Conservation (phyloP, 225 moss, liverwort and hornwort species). For the Asterella californica region DNA sequence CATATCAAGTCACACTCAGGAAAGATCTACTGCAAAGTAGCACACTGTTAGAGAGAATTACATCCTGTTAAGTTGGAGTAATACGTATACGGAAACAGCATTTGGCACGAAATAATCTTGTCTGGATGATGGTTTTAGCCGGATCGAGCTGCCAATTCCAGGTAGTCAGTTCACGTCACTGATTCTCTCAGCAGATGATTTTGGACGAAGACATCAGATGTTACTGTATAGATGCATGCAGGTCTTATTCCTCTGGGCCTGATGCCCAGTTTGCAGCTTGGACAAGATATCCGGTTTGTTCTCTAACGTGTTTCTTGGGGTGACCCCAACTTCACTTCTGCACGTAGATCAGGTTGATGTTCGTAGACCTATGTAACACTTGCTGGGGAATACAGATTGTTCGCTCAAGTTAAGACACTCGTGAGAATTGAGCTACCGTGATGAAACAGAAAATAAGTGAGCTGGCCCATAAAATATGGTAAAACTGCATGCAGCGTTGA, state of each 20-base stretch:
- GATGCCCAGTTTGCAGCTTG: not conserved
- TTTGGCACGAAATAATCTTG: not conserved
- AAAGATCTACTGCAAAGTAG: not conserved
- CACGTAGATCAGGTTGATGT: too few species aligned
- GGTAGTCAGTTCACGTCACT: too few species aligned
- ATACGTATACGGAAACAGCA: not conserved
- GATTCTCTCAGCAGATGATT: not conserved
- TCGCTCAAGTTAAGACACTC: too few species aligned
- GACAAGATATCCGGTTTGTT: not conserved
- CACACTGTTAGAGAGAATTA: not conserved
- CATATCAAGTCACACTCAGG: not conserved
- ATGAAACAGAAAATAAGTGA: too few species aligned
- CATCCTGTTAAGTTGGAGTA: not conserved
- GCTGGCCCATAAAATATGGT: too few species aligned
- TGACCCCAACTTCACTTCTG: not conserved
- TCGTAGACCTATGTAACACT: too few species aligned
- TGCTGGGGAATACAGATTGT: too few species aligned
- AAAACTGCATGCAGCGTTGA: too few species aligned
- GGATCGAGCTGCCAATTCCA: too few species aligned
- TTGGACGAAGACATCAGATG: too few species aligned
- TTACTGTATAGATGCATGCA: too few species aligned
- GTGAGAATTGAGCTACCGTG: too few species aligned
- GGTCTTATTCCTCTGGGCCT: not conserved
- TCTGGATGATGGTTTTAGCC: not conserved
- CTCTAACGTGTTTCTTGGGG: not conserved